Percentiles rank a stretch among this genome's conserved stretches.
These are phyloP conservation scores for Mycena filopes DNA, from an alignment of 768 basidiomycete genomes.

Conservation along the genomic window DNA sequence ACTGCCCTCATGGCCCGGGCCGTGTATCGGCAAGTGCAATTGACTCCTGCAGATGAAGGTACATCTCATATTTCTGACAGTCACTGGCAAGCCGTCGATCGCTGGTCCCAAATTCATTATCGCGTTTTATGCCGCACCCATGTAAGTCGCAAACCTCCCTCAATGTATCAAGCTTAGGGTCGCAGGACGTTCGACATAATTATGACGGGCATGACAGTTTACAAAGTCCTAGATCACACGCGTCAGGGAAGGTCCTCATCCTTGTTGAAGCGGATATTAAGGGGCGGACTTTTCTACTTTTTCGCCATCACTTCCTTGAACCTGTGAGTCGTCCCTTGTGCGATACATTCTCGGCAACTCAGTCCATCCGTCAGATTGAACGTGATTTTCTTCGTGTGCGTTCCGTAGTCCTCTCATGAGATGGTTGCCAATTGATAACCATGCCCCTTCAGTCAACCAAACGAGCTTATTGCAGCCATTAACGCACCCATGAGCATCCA, in stretches of 20 bases:
- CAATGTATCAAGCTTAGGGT: not conserved
- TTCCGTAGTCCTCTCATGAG: not conserved
- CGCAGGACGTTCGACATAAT: constrained; percentile 30
- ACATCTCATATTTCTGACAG: constrained; percentile 1
- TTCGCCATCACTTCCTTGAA: constrained; percentile 30
- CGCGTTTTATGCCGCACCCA: constrained; percentile 32
- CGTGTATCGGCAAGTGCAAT: constrained; percentile 24
- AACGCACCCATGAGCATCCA: constrained; percentile 35
- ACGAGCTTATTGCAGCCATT: constrained; percentile 28
- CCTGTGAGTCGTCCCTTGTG: constrained; percentile 16
- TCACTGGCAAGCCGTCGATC: constrained; percentile 31
- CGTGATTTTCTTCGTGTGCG: constrained; percentile 32
- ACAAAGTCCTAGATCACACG: constrained; percentile 22
- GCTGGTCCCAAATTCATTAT: constrained; percentile 34
- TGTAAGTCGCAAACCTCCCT: not conserved
- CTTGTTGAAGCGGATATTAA: constrained; percentile 29
- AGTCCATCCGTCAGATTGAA: constrained; percentile 15
- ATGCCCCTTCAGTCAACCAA: constrained; percentile 13
- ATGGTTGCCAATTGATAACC: not conserved
- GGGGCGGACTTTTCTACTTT: constrained; percentile 31
- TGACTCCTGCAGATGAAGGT: not conserved
- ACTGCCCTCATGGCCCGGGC: constrained; percentile 30
- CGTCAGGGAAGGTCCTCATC: constrained; percentile 18
- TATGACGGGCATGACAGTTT: constrained; percentile 30
- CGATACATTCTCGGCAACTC: not conserved